phyloP scores from a whole-genome alignment of 768 basidiomycete species.

The Boletus huronensis region DNA sequence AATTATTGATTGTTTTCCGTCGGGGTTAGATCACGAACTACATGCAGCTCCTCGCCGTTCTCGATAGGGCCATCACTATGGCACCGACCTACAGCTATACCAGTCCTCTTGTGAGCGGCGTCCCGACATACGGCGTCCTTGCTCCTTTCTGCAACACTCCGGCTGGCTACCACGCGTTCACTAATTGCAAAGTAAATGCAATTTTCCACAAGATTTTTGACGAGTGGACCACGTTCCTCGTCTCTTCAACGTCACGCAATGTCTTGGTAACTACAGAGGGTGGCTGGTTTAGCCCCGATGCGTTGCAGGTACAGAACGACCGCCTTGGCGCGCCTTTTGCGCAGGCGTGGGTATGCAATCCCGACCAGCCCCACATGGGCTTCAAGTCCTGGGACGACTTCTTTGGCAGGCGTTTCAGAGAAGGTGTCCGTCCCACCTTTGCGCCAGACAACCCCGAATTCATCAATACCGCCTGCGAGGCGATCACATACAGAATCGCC shows the following conservation, averaged over 20 bases:
- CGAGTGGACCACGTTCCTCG: conserved; percentile 48
- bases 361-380: conserved; percentile 38
- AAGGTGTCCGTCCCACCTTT: conserved; percentile 38
- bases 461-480: conserved; percentile 54
- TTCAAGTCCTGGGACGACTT: conserved; percentile 53
- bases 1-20: not conserved
- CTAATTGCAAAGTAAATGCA: not conserved
- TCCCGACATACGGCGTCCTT: conserved; percentile 22
- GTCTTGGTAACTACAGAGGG: conserved; percentile 37
- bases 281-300: conserved; percentile 50
- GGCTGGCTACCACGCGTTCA: conserved; percentile 23
- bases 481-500: conserved; percentile 42
- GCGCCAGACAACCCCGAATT: conserved; percentile 24
- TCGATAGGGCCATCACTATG: conserved; percentile 13
- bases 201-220: conserved; percentile 21
- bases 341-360: conserved; percentile 40
- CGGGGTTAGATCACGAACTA: conserved; percentile 1
- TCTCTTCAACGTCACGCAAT: conserved; percentile 28
- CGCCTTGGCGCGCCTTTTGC: conserved; percentile 30
- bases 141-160: conserved; percentile 23
- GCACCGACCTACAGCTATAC: conserved; percentile 16
- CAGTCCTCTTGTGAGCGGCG: conserved; percentile 9
- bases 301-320: not conserved
- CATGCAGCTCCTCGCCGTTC: conserved; percentile 5
- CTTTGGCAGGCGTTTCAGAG: conserved; percentile 38